phyloP scores from a whole-genome alignment of 768 basidiomycete genomes.

The Cystobasidium onofrii region DNA sequence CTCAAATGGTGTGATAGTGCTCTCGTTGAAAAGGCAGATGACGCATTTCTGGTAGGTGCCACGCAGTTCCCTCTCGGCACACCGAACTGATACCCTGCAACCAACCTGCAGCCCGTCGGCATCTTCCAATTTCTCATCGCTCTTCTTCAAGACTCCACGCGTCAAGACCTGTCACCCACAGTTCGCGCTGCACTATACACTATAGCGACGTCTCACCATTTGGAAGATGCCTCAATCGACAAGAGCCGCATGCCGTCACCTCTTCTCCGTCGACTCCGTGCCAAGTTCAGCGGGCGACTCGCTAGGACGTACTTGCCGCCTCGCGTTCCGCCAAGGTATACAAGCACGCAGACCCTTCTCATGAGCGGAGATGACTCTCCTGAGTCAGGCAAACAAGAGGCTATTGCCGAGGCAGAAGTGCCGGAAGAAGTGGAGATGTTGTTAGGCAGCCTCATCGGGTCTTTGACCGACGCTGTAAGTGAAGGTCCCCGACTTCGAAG shows the following conservation, averaged over 20 bases:
- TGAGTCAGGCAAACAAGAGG: background rate
- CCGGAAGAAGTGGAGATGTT: slow-evolving; percentile 69
- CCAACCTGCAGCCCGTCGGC: slow-evolving; percentile 51
- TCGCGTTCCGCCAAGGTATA: background rate
- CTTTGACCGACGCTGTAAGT: slow-evolving; percentile 70
- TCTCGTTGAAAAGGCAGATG: background rate
- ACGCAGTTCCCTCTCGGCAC: too few species aligned
- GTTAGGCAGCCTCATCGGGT: slow-evolving; percentile 63
- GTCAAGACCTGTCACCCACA: background rate
- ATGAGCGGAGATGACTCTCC: background rate
- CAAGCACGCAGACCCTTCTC: background rate
- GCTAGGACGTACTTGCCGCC: slow-evolving; percentile 57
- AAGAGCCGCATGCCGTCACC: slow-evolving; percentile 42
- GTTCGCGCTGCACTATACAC: slow-evolving; percentile 46
- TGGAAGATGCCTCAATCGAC: background rate
- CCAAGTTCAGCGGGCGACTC: slow-evolving; percentile 62
- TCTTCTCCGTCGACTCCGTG: slow-evolving; percentile 59
- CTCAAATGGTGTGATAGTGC: slow-evolving; percentile 15
- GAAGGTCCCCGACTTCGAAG: too few species aligned
- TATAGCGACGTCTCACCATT: slow-evolving; percentile 44
- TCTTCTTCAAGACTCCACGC: slow-evolving; percentile 12
- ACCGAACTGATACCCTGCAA: background rate
- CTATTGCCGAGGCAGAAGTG: slow-evolving; percentile 48
- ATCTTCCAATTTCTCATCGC: slow-evolving; percentile 60
- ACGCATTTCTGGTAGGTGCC: background rate